Percentiles rank a stretch among this genome's conserved stretches.
Conservation (phyloP, 768 basidiomycete genomes). For the Mycena vulgaris region DNA sequence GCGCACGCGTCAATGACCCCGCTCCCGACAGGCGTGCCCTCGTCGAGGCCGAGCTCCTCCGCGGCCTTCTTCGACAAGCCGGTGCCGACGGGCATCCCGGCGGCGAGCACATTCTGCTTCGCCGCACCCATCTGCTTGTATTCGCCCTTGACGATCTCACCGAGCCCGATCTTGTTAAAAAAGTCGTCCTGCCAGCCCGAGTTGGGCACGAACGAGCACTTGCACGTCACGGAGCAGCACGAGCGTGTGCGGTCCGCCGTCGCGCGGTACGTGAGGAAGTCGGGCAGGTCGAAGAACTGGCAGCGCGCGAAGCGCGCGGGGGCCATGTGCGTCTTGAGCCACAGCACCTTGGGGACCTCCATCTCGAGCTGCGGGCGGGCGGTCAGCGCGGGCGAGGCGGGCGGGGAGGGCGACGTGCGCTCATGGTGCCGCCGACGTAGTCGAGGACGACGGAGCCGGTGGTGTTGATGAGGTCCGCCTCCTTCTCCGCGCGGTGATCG, state of each 20-base stretch:
- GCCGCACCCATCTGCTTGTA: conserved; percentile 84
- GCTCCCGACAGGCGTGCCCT: conserved; percentile 94
- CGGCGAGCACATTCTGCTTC: conserved; percentile 78
- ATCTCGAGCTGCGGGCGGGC: conserved; percentile 83
- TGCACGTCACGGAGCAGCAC: conserved; percentile 95
- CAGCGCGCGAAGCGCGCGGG: conserved; percentile 77
- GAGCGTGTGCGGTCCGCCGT: conserved; percentile 85
- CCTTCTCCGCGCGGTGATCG: conserved; percentile 93
- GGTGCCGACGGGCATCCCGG: conserved; percentile 87
- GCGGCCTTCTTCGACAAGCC: conserved; percentile 88
- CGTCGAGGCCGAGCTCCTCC: conserved; percentile 84
- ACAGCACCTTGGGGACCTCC: conserved; percentile 98
- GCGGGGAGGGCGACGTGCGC: conserved; percentile 63
- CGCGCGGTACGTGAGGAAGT: conserved; percentile 94
- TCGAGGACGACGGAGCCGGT: conserved; percentile 89
- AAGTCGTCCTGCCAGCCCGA: conserved; percentile 93
- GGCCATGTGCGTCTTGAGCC: conserved; percentile 94
- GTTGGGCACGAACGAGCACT: conserved; percentile 92
- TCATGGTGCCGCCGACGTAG: conserved; percentile 97
- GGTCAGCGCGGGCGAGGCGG: background rate
- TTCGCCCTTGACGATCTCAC: conserved; percentile 74
- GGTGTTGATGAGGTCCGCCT: conserved; percentile 91
- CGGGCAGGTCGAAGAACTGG: conserved; percentile 94
- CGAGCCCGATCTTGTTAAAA: conserved; percentile 88
- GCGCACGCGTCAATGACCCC: conserved; percentile 93